Evolutionary conservation across 2,329 filamentous ascomycete genomes (phyloP).

Genomic region (Colletotrichum cuscutae): DNA sequence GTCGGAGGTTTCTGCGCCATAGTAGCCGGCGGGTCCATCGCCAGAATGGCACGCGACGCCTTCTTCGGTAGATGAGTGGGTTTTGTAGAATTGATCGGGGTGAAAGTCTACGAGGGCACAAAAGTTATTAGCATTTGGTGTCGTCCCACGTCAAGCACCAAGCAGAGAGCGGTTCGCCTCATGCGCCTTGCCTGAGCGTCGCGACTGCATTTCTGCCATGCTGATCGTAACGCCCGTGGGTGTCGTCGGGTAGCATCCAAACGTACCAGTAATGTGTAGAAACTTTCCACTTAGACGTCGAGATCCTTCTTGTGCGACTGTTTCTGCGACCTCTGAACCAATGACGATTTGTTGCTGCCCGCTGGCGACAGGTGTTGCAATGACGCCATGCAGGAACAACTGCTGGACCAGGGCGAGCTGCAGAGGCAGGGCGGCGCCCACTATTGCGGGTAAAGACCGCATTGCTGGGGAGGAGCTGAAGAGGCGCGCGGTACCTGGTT

Average conservation of each 20-base stretch:
- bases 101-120: conserved; percentile 78
- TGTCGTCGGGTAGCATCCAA: conserved; percentile 29
- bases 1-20: conserved; percentile 86
- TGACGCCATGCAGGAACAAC: conserved; percentile 35
- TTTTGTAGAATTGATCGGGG: conserved; percentile 87
- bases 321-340: conserved; percentile 38
- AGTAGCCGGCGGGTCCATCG: conserved; percentile 79
- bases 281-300: conserved; percentile 74
- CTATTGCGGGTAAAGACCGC: conserved; percentile 35
- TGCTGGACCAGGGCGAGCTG: conserved; percentile 30
- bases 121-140: conserved; percentile 5
- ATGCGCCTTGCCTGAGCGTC: not conserved
- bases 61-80: conserved; percentile 76
- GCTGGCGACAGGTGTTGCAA: conserved; percentile 31
- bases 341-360: conserved; percentile 32
- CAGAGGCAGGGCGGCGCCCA: conserved; percentile 31
- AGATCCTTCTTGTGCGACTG: conserved; percentile 49
- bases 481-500: not conserved
- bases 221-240: not conserved
- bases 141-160: conserved; percentile 27
- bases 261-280: conserved; percentile 86
- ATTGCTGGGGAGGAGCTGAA: conserved; percentile 22
- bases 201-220: not conserved
- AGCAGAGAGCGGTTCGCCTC: conserved; percentile 7
- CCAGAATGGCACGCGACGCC: conserved; percentile 82